Conservation (phyloP, 192 early-diverging fungal genomes). For the Podila minutissima region DNA sequence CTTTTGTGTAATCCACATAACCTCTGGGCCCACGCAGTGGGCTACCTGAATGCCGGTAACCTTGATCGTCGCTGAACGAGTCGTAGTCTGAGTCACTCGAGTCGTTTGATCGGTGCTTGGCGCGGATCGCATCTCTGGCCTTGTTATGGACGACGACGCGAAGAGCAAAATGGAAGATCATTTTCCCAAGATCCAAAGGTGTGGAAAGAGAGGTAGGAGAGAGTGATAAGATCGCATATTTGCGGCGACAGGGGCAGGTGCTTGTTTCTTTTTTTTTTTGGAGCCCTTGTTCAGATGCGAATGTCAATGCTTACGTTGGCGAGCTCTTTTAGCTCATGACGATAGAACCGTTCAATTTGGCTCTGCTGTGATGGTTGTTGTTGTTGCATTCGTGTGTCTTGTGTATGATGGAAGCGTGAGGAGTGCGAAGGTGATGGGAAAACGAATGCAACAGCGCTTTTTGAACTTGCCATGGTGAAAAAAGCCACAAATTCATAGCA, state of each 20-base stretch:
- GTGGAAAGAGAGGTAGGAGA: neutral
- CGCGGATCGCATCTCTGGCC: conserved; percentile 29
- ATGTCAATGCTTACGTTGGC: conserved; percentile 27
- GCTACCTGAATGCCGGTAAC: neutral
- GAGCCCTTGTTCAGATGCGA: neutral
- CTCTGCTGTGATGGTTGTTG: conserved; percentile 27
- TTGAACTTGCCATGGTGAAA: no score
- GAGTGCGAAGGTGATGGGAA: no score
- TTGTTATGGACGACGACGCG: neutral
- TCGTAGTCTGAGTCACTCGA: conserved; percentile 21
- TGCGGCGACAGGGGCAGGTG: neutral
- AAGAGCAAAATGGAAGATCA: neutral
- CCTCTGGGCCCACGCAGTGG: neutral
- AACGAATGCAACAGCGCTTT: no score
- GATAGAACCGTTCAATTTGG: conserved; percentile 38
- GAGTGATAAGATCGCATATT: conserved; percentile 7
- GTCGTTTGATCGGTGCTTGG: conserved; percentile 18
- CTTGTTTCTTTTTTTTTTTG: neutral
- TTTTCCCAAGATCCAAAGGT: neutral
- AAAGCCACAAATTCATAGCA: no score
- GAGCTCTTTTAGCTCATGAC: conserved; percentile 35
- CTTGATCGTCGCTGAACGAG: neutral
- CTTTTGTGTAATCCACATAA: neutral
- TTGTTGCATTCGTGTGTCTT: conserved; percentile 19
- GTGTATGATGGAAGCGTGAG: no score